Evolutionary conservation across 352 stramenopile species (phyloP).

Genomic region (Globisporangium irregulare): DNA sequence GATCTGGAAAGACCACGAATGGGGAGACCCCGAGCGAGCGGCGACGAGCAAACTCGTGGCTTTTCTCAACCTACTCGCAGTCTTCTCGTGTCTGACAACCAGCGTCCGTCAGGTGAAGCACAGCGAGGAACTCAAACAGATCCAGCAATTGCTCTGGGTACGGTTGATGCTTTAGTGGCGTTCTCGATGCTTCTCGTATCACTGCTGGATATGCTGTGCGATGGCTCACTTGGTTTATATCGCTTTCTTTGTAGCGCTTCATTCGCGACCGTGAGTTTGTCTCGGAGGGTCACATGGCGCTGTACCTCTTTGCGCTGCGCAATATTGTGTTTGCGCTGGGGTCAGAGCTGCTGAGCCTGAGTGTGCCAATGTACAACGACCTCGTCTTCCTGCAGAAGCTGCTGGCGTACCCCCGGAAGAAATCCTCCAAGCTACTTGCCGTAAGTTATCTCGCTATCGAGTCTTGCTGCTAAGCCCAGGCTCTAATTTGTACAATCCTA

Average conservation of each 20-base stretch:
- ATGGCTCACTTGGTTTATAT: not conserved
- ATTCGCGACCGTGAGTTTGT: conserved; percentile 20
- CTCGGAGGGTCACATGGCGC: conserved; percentile 11
- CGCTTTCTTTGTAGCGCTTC: conserved; percentile 13
- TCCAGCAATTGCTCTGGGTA: conserved; percentile 15
- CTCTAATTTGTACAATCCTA: not conserved
- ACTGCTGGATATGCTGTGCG: too few species aligned
- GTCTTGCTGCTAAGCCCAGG: not conserved
- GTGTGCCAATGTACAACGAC: conserved; percentile 12
- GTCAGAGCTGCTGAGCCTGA: not conserved
- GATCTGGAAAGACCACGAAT: conserved; percentile 14
- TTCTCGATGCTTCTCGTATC: not conserved
- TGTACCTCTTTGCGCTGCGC: conserved; percentile 18
- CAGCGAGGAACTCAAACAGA: conserved; percentile 18
- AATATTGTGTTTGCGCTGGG: conserved; percentile 17
- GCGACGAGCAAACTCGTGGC: conserved; percentile 1
- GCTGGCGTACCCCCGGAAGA: conserved; percentile 12
- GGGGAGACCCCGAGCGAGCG: conserved; percentile 5
- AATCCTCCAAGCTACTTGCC: conserved; percentile 6
- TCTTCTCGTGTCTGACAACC: conserved; percentile 10
- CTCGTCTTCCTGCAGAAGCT: conserved; percentile 18
- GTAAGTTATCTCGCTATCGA: not conserved
- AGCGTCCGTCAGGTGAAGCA: conserved; percentile 9
- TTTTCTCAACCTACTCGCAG: conserved; percentile 17
- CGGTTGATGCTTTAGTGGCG: not conserved